A percentile compares a stretch with the other conserved stretches of the same genome.
These are phyloP conservation scores for Saccharomyces hybrid DNA, from an alignment of 1,139 yeast genomes.

Conservation along the genomic window DNA sequence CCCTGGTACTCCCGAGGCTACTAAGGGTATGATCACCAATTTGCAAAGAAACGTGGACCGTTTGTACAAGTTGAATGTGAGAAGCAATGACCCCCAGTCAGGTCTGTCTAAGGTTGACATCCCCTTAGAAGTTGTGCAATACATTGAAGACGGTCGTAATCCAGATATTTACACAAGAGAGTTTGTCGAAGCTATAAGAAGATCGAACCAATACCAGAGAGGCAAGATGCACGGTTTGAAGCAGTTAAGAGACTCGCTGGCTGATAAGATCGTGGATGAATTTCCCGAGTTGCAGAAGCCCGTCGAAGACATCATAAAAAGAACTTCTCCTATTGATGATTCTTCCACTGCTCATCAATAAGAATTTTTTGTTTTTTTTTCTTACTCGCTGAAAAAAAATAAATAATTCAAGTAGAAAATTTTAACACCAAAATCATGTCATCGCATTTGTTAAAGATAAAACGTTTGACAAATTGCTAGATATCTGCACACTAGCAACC, in stretches of 20 bases:
- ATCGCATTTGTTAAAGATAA: background rate
- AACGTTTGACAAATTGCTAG: background rate
- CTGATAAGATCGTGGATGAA: conserved; percentile 60
- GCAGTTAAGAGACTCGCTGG: conserved; percentile 54
- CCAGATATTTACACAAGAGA: conserved; percentile 97
- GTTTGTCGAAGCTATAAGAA: conserved; percentile 84
- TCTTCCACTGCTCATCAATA: background rate
- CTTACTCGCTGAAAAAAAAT: background rate
- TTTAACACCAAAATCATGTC: background rate
- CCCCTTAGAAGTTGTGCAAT: conserved; percentile 71
- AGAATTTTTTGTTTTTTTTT: background rate
- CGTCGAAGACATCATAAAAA: conserved; percentile 44
- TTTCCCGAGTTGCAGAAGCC: conserved; percentile 62
- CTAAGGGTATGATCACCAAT: conserved; percentile 44
- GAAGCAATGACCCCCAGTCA: conserved; percentile 28
- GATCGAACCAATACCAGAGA: conserved; percentile 77
- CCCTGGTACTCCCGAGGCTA: conserved; percentile 69
- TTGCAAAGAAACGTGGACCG: conserved; percentile 35
- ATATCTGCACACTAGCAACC: background rate
- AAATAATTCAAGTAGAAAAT: background rate
- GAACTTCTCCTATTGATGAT: conserved; percentile 29
- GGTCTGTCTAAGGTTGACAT: conserved; percentile 41
- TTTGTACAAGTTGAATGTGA: conserved; percentile 28
- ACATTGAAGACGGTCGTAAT: conserved; percentile 92
- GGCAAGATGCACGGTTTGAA: conserved; percentile 68